Evolutionary conservation across 768 basidiomycete species (phyloP), one percentile per base, ranked within the genome.

Genomic region (Trametes cubensis): DNA sequence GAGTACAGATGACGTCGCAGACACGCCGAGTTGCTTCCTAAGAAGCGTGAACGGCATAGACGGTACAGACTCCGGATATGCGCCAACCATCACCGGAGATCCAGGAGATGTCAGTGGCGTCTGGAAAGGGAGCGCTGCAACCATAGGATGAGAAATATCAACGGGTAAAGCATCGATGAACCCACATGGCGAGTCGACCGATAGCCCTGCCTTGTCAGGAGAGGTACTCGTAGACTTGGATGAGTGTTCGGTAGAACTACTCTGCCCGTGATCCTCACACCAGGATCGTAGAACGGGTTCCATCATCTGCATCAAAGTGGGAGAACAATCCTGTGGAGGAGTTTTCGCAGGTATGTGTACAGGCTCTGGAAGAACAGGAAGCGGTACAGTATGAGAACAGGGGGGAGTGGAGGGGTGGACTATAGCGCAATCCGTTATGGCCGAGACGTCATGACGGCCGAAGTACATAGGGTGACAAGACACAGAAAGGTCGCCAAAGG

Each of bases 231-330:
- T 18, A 15, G 52, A 59, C 4, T 52, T n/a, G 21, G 55, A 46
- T 17, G 42, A 34, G 40, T 60, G 44, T 23, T 60, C 49, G 54
- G 39, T 41, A n/a, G 2, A 40, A 28, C 18, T 52, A 25, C 26
- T 13, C 34, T 18, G 20, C 25, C 23, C n/a, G 18, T 38, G 38
- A 15, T 66, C 64, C 21, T 63, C 60, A 23, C 58, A 55, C 65
- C 65, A 67, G 6, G 69, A 66, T 14, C 65, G 58, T 13, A 70
- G n/a, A 10, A 67, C 66, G 26, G 68, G 68, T 34, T 64, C 64
- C 66, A 69, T 68, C 23, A 70, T 55, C 44, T 70, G 69, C 63
- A 67, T 66, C 15, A 70, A 41, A 23, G 65, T 66, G 6, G 69
- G 67, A 6, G 67, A 68, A 1, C 21, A 25, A 2, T 49, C 44